Conservation (phyloP, 306 rosid genomes). For the cucumber (Cucumis sativus) region Cucumber_9930_V3 NC_026660.2:7852501-7853000, state of each 20-base stretch:
- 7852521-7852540: constrained; percentile 53
- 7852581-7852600: constrained; percentile 35
- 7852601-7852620: neutral
- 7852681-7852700: constrained; percentile 81
- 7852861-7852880: neutral
- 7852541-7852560: constrained; percentile 58
- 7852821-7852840: neutral
- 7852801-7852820: neutral
- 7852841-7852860: neutral
- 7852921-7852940: constrained; percentile 29
- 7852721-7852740: constrained; percentile 70
- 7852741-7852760: constrained; percentile 91
- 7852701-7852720: constrained; percentile 90
- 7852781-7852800: neutral
- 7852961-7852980: constrained; percentile 80
- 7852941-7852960: constrained; percentile 70
- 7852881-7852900: neutral
- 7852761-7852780: constrained; percentile 28
- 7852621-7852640: neutral
- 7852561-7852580: constrained; percentile 66
- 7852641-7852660: constrained; percentile 1
- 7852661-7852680: constrained; percentile 40
- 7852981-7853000: constrained; percentile 96
- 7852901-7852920: neutral
- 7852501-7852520: constrained; percentile 70